Evolutionary conservation across 2,329 filamentous ascomycete genomes (phyloP), one percentile per base, ranked within the genome.

Genomic region (Ophiocordyceps camponoti-leonardi): DNA sequence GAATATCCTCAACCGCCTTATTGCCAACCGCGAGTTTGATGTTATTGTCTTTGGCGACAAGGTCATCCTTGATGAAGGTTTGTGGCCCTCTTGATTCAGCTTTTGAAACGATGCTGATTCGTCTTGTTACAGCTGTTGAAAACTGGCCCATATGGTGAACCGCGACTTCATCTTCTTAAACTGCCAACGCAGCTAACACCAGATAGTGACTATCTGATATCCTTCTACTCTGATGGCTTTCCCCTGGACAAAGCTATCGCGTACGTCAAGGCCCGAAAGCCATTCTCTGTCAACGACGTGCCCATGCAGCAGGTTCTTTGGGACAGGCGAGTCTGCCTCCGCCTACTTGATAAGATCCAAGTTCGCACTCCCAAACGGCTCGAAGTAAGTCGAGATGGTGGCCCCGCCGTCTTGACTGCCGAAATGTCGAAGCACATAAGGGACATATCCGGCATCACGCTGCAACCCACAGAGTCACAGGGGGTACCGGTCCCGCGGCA

Each of bases 21-120:
- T 95, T 52, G 79, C 84, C 31, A 88, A 93, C 52, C 78, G 81
- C 44, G 90, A 96, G 54, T 96, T 98, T 57, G 90, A 98, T 56
- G 88, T 96, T 22, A 82, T 94, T 49, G 90, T 98, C 13, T 98
- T 98, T 67, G 93, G 92, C 43, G 92, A 98, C 67, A 98, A 98
- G 65, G 90, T 95, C 41, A 98, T 98, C 53, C 71, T 98, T 33
- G 92, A 98, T 57, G 92, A 98, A 74, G 75, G 75, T 77, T 31
- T 12, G 47, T 35, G 10, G 6, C 13, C 40, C 14, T n/a, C 41
- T 16, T 3, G 7, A 3, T 26, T 7, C 12, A n/a, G 3, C 35
- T 20, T 2, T 8, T 14, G 6, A 39, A n/a, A 19, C n/a, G 4
- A 39, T 39, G n/a, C 35, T 39, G n/a, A 39, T 11, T 39, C 37